phyloP scores from a whole-genome alignment of 495 filamentous ascomycete species.

The Coniosporium apollinis region DNA sequence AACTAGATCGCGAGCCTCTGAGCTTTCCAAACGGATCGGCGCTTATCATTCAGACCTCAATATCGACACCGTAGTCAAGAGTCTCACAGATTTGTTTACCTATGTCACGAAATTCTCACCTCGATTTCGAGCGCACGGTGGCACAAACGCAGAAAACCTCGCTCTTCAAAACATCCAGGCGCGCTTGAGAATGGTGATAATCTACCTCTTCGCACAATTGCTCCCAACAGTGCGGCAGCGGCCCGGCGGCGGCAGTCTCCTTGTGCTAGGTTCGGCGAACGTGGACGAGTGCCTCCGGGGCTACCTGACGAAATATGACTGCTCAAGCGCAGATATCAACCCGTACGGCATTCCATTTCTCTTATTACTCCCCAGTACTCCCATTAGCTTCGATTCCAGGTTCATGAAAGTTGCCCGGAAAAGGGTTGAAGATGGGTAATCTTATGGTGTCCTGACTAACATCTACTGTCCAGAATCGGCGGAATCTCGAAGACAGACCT shows the following conservation, averaged over 20 bases:
- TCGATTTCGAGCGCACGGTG: slow-evolving; percentile 54
- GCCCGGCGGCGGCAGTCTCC: slow-evolving; percentile 36
- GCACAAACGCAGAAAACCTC: slow-evolving; percentile 40
- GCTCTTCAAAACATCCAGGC: slow-evolving; percentile 76
- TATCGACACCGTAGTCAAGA: slow-evolving; percentile 49
- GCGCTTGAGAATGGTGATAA: slow-evolving; percentile 60
- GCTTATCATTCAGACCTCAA: slow-evolving; percentile 59
- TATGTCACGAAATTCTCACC: slow-evolving; percentile 38
- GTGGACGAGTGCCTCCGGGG: slow-evolving; percentile 40
- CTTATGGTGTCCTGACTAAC: too few species aligned
- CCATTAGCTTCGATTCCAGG: too few species aligned
- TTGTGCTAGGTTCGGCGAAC: slow-evolving; percentile 48
- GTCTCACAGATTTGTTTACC: slow-evolving; percentile 37
- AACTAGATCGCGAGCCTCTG: slow-evolving; percentile 53
- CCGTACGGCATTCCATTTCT: too few species aligned
- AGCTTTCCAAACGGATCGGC: slow-evolving; percentile 53
- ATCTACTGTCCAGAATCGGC: slow-evolving; percentile 6
- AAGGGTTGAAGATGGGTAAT: too few species aligned
- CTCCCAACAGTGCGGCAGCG: slow-evolving; percentile 40
- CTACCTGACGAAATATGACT: slow-evolving; percentile 63
- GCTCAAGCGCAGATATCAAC: slow-evolving; percentile 29
- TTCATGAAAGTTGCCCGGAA: too few species aligned
- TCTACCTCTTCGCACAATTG: slow-evolving; percentile 58
- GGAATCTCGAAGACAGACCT: slow-evolving; percentile 41
- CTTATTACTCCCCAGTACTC: too few species aligned